Evolutionary conservation across 2,329 filamentous ascomycete species (phyloP), one percentile per base, ranked within the genome.

Genomic region (Lecanoromycetidae sp.): DNA sequence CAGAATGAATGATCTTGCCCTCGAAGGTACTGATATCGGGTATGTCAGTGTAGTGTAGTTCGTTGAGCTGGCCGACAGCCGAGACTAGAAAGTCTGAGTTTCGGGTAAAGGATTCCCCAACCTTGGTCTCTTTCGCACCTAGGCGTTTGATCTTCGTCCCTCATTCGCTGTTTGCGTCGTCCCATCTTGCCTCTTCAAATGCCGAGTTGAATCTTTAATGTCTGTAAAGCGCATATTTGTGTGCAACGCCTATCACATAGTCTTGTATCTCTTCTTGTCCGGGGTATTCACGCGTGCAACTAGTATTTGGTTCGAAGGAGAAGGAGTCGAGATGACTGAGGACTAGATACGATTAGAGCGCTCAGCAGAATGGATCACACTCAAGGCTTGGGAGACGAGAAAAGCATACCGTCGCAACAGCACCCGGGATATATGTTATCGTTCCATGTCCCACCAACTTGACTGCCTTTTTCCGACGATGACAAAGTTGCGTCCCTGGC

Each of bases 251-350:
- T 38, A 70, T 65, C 2, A 80, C 64, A 53, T 80, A 79, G 19
- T 63, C 62, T 60, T 71, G 63, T 17, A 80, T 76, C 56, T 80
- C 76, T 56, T 77, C 73, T 54, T 80, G 76, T 0, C 73, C 71
- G 0, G 76, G 72, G 54, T 77, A 79, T 45, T 76, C 68, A 15
- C 73, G 62, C 1, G 71, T 71, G 76, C 76, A 78, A 52, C 71
- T 65, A 2, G 72, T 63, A 44, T 78, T 79, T 43, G 76, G 74
- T 29, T 74, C 75, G 54, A 80, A 80, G 5, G 73, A 77, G 58
- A 71, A 79, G 35, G 69, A 74, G 61, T 80, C 80, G 3, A 80
- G 61, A 39, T 69, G 62, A 27, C 67, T 72, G 66, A 67, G 72
- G 8, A 77, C 71, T 49, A 58, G 57, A 40, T 54, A 58, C 48